Base-by-base conservation (phyloP, 345 rosid species). In the Syzygium jambos region DNA sequence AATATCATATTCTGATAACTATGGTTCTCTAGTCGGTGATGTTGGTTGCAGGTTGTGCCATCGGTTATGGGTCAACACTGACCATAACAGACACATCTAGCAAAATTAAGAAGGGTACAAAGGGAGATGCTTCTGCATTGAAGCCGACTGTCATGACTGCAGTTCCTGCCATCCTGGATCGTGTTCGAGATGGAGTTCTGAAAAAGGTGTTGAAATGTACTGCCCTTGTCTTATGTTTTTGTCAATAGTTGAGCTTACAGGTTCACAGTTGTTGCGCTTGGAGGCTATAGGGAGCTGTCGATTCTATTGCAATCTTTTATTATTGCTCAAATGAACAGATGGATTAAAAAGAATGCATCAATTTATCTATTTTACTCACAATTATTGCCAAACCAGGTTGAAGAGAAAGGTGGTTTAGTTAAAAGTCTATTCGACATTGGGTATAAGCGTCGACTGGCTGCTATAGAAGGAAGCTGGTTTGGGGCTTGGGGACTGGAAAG, bases 401-500 rank as follows among this genome's bases (percentile, higher is more conserved):
- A 94, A 84, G 95, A 93, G 89, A 96, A 93, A 86, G 99, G 98
- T 61, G 97, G 98, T 6, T 63, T 96, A 46, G 92, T 91, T 17
- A 95, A 93, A 91, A 94, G 86, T 27, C 96, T 97, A 61, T 96
- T 97, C 86, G 85, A 93, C 89, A 87, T 94, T 89, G 95, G 92
- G 56, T 97, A 93, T 92, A 93, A 92, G 85, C 96, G 99, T 22
- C 91, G 93, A 56, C 84, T 94, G 65, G 92, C 95, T 61, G 96
- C 98, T 53, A 88, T 96, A 86, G 93, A 97, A 91, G 98, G 99
- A 90, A 97, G 95, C 91, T 95, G 96, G 96, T 91, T 96, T 92
- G 99, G 99, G 89, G 99, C 99, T 53, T 93, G 96, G 96, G 96
- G 97, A 84, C 87, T 93, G 87, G 99, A 97, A 94, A 92, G 89